Evolutionary conservation across 331 rosid genomes (phyloP), one percentile per base, ranked within the genome.

Genomic region (Quercus tomentella): DNA sequence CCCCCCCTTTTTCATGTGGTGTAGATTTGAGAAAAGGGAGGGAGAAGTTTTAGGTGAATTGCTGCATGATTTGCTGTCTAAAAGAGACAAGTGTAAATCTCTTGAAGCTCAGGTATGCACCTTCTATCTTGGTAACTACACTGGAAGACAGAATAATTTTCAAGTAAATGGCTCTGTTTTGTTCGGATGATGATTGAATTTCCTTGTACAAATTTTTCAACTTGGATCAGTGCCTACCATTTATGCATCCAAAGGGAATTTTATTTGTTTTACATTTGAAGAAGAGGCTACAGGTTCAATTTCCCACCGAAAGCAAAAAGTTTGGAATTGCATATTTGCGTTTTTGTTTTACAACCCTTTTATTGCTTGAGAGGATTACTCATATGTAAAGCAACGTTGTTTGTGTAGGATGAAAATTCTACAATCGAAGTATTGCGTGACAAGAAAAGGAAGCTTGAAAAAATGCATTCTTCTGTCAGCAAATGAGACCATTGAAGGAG

Each of bases 381-480:
- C 41, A 49, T 80, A 18, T 28, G 7, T 11, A 62, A 31, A 30
- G 30, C 68, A 18, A 35, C 66, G 72, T 56, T 67, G 62, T 33
- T 23, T 51, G 25, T 83, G 77, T 60, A 92, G 98, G 97, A 89
- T 2, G 94, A 97, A 45, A 92, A 94, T 23, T 77, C 74, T 80
- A 87, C 93, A 52, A 88, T 94, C 61, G 78, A 91, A 56, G 96
- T 88, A 75, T 78, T 94, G 82, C 86, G 81, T 17, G 92, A 89
- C 51, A 92, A 86, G 82, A 74, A 90, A 37, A 78, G 78, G 75
- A 33, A 58, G 26, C 85, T 90, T 56, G 96, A 92, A 82, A 87
- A 77, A 85, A 69, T 23, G 69, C 81, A 84, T 83, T 61, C 76
- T 55, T 58, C 86, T 45, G 61, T 68, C 25, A 20, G 76, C 80